Evolutionary conservation across 2,329 filamentous ascomycete species (phyloP).

Genomic region (Aspergillus pseudotamarii): DNA sequence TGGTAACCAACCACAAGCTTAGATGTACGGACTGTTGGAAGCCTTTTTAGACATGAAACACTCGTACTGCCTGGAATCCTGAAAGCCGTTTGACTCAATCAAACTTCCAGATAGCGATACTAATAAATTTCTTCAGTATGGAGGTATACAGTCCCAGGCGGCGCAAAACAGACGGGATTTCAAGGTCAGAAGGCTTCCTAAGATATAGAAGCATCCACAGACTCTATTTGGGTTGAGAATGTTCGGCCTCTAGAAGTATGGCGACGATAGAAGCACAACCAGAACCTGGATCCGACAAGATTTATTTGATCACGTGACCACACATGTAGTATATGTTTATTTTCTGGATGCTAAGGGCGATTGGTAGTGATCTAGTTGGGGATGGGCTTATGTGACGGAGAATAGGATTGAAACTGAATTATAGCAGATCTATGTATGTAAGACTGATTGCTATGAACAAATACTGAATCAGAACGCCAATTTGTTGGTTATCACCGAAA

Average conservation of each 20-base stretch:
- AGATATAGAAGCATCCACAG: not conserved
- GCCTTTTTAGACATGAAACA: not conserved
- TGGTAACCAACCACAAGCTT: not conserved
- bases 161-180: not conserved
- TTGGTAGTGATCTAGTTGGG: not conserved
- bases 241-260: not conserved
- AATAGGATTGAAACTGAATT: not conserved
- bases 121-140: constrained; percentile 3
- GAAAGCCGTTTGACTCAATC: not conserved
- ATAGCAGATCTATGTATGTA: constrained; percentile 17
- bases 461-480: constrained; percentile 21
- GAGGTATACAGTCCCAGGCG: not conserved
- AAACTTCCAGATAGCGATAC: not conserved
- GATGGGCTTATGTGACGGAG: not conserved
- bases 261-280: not conserved
- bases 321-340: not conserved
- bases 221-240: not conserved
- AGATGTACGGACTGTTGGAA: not conserved
- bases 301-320: constrained; percentile 16
- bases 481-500: constrained; percentile 20
- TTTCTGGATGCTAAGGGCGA: not conserved
- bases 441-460: constrained; percentile 14
- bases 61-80: not conserved
- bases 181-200: not conserved
- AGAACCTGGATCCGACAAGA: constrained; percentile 9